phyloP scores from a whole-genome alignment of 192 early-diverging fungal genomes.

The Backusella morwellensis region DNA sequence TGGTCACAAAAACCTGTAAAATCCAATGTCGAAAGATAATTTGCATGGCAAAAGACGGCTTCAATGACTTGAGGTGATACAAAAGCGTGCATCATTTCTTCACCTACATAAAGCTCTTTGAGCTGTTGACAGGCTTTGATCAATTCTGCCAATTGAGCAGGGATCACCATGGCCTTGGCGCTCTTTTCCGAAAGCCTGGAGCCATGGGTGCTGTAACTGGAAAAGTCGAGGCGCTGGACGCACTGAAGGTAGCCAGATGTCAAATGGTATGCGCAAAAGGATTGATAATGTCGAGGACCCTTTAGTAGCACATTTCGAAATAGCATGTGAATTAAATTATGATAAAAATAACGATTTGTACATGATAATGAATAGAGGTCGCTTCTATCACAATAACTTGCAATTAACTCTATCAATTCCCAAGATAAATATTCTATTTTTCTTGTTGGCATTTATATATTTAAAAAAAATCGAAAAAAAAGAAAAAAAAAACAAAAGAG shows the following conservation, averaged over 20 bases:
- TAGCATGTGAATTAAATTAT: background rate
- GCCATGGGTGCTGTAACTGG: constrained; percentile 17
- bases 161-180: constrained; percentile 5
- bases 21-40: background rate
- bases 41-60: background rate
- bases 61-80: constrained; percentile 7
- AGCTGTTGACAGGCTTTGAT: constrained; percentile 15
- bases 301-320: constrained; percentile 10
- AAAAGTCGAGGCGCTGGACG: constrained; percentile 14
- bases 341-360: constrained; percentile 5
- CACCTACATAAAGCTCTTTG: constrained; percentile 11
- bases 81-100: constrained; percentile 21
- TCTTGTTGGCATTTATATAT: background rate
- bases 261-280: background rate
- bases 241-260: background rate
- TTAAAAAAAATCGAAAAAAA: background rate
- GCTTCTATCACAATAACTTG: background rate
- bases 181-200: constrained; percentile 10
- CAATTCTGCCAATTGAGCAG: constrained; percentile 7
- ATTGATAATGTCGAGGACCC: constrained; percentile 6
- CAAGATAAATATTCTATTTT: background rate
- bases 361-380: background rate
- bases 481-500: constrained; percentile 3
- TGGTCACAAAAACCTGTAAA: constrained; percentile 16
- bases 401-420: background rate